These are phyloP conservation scores for Solanum hybrid DNA, from an alignment of 305 asterid species.

Conservation along the genomic window DNA sequence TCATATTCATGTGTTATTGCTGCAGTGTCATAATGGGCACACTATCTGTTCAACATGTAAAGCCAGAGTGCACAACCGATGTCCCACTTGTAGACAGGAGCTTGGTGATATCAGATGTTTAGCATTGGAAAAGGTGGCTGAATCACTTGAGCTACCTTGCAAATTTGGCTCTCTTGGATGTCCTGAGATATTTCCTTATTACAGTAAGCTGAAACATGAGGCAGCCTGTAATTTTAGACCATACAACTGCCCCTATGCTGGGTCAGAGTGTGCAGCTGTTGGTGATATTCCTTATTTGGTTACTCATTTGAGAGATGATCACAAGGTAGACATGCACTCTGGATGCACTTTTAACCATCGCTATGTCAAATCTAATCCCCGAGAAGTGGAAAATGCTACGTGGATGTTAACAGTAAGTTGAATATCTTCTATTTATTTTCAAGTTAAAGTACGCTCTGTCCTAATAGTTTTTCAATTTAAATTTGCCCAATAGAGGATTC, in stretches of 20 bases:
- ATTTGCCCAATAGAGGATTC: background rate
- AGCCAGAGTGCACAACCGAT: conserved; percentile 70
- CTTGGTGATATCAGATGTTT: conserved; percentile 90
- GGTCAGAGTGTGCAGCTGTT: conserved; percentile 71
- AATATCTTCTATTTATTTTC: background rate
- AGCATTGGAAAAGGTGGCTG: conserved; percentile 85
- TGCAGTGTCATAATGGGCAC: conserved; percentile 85
- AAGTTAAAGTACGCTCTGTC: background rate
- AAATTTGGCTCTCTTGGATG: conserved; percentile 67
- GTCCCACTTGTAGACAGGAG: conserved; percentile 86
- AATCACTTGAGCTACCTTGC: conserved; percentile 91
- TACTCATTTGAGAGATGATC: conserved; percentile 74
- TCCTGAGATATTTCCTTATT: conserved; percentile 81
- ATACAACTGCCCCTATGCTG: conserved; percentile 82
- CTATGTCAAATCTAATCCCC: conserved; percentile 81
- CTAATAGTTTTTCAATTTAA: background rate
- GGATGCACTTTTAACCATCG: conserved; percentile 94
- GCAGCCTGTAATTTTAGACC: conserved; percentile 74
- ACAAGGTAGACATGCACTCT: conserved; percentile 85
- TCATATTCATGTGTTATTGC: background rate
- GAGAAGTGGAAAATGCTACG: conserved; percentile 89
- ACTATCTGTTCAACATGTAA: conserved; percentile 84
- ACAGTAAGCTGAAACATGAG: conserved; percentile 81
- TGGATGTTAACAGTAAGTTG: conserved; percentile 92
- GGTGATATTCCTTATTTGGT: conserved; percentile 73